Evolutionary conservation across 2,329 filamentous ascomycete genomes (phyloP), one percentile per base, ranked within the genome.

Genomic region (Emergomyces pasteurianus): DNA sequence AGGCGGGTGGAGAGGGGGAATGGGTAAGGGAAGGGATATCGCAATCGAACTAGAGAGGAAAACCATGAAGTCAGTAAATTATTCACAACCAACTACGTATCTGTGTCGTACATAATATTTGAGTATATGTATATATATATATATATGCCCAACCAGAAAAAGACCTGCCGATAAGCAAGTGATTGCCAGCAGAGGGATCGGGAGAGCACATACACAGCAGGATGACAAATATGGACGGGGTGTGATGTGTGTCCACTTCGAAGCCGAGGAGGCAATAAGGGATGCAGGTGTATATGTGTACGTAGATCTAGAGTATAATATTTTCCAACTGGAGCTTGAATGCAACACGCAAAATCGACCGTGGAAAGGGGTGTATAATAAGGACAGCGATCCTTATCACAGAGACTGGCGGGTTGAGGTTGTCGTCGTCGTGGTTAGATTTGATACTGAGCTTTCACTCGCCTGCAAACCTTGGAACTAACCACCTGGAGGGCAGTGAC

Each of bases 161-260:
- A 10, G 23, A n/a, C 14, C 7, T 12, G 21, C 12, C 1, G 23
- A 38, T 38, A 40, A 38, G 16, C n/a, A 31, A 16, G 14, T 16
- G 52, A 40, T 6, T 55, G 18, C 31, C 34, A 23, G 31, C 8
- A 8, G 34, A 23, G 52, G 21, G n/a, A 21, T 55, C 18, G 34
- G 23, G 52, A 34, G 31, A 23, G 34, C 12, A 55, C 52, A 26
- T 55, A 36, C 52, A 21, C 9, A 3, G n/a, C 26, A 16, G 52
- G 52, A 55, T 55, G 52, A 55, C 52, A 55, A 55, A 55, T 55
- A 55, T 38, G 34, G 52, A 40, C 52, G 12, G n/a, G 28, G 49
- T 31, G 31, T 31, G 49, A 14, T 43, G 47, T 50, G 21, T 50
- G 47, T 38, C 34, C 52, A 26, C 52, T 31, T 31, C 31, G 34